phyloP scores from a whole-genome alignment of 352 stramenopile species.

The Phytopythium ostracodes region DNA sequence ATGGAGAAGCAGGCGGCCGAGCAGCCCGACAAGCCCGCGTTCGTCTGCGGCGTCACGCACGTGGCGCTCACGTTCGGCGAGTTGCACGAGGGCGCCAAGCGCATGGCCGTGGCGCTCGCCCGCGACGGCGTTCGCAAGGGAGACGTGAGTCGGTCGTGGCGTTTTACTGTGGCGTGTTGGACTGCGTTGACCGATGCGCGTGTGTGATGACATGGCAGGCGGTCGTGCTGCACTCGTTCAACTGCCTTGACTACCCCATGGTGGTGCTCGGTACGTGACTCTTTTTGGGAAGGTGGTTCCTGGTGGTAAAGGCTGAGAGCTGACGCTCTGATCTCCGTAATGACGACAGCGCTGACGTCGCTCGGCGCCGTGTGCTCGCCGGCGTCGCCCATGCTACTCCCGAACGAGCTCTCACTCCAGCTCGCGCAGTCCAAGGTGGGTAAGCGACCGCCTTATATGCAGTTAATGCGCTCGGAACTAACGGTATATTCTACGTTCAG shows the following conservation, averaged over 20 bases:
- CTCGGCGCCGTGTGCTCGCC: constrained; percentile 44
- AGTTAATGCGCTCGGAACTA: neutral
- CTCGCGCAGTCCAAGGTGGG: constrained; percentile 24
- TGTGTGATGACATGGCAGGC: constrained; percentile 6
- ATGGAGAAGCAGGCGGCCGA: constrained; percentile 28
- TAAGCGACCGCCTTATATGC: neutral
- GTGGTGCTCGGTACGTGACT: constrained; percentile 37
- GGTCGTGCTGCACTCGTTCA: constrained; percentile 49
- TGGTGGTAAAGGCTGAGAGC: neutral
- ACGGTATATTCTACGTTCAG: neutral
- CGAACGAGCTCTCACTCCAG: constrained; percentile 35
- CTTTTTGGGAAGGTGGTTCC: neutral
- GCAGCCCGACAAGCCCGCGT: constrained; percentile 27
- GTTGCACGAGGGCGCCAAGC: constrained; percentile 23
- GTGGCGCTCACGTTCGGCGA: constrained; percentile 35
- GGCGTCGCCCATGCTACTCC: constrained; percentile 37
- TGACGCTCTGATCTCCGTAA: neutral
- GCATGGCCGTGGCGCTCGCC: constrained; percentile 30
- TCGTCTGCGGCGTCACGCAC: constrained; percentile 43
- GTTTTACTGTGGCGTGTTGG: neutral
- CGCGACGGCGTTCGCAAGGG: constrained; percentile 37
- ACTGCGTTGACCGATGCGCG: neutral
- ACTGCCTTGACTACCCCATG: constrained; percentile 60
- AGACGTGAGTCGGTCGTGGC: constrained; percentile 17
- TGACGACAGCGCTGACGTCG: constrained; percentile 27